Conservation (phyloP, 129 eudicot species). For the Ambrosia artemisiifolia region DNA sequence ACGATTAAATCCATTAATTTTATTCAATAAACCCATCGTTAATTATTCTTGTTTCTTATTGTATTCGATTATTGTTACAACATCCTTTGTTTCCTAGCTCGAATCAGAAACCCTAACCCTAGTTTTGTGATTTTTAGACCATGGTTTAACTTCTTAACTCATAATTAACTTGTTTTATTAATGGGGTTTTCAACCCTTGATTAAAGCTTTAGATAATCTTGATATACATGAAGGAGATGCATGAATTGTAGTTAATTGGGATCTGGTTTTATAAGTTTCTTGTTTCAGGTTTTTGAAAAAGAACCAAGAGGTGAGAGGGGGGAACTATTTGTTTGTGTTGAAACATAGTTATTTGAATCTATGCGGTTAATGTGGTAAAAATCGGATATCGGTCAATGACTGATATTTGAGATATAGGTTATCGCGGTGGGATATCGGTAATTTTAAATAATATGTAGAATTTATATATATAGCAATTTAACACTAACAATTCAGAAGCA, state of each 20-base stretch:
- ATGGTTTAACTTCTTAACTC: too few relatives aligned
- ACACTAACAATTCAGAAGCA: too few relatives aligned
- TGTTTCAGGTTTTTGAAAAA: slow-evolving; percentile 4
- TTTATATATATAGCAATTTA: too few relatives aligned
- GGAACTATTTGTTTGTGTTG: not conserved
- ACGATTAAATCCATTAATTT: not conserved
- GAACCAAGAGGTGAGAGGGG: not conserved
- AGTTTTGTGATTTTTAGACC: not conserved
- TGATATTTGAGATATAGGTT: too few relatives aligned
- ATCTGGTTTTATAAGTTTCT: not conserved
- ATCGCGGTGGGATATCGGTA: too few relatives aligned
- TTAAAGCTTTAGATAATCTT: not conserved
- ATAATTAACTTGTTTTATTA: not conserved
- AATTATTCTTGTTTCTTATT: not conserved
- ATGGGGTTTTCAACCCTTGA: not conserved
- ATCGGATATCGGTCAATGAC: too few relatives aligned
- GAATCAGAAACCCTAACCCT: slow-evolving; percentile 24
- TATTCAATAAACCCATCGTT: not conserved
- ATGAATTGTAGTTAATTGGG: not conserved
- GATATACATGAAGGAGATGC: not conserved
- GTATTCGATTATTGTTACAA: slow-evolving; percentile 3
- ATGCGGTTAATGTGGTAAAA: too few relatives aligned
- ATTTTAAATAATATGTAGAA: too few relatives aligned
- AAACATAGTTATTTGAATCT: too few relatives aligned
- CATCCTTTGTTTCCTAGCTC: not conserved